These are phyloP conservation scores for Apiospora phragmitis DNA, from an alignment of 2,329 filamentous ascomycete genomes.

Conservation along the genomic window DNA sequence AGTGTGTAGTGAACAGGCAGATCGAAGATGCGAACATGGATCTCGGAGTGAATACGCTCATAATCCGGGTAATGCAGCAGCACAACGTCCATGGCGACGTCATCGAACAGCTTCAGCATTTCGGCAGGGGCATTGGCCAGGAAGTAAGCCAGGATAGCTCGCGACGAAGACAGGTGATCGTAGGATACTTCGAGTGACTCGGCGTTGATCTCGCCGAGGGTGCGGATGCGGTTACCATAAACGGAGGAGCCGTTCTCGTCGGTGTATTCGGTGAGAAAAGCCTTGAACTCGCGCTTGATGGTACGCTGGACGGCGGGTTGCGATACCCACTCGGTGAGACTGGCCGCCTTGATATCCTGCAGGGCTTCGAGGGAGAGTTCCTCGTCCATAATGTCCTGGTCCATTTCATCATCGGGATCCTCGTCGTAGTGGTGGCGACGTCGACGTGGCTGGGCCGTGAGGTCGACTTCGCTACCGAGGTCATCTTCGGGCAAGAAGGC, in stretches of 20 bases:
- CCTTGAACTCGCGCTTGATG: constrained; percentile 95
- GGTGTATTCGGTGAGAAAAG: constrained; percentile 93
- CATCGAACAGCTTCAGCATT: constrained; percentile 92
- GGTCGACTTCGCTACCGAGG: constrained; percentile 81
- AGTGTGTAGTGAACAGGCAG: constrained; percentile 93
- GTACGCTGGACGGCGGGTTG: constrained; percentile 87
- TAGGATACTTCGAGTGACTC: constrained; percentile 97
- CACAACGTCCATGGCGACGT: constrained; percentile 95
- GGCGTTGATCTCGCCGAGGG: constrained; percentile 94
- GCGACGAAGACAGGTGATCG: constrained; percentile 84
- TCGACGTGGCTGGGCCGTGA: constrained; percentile 82
- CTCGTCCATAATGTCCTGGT: constrained; percentile 91
- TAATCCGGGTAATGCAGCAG: constrained; percentile 97
- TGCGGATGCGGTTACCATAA: constrained; percentile 91
- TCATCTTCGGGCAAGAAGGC: constrained; percentile 76
- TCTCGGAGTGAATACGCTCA: constrained; percentile 94
- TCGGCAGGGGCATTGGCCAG: constrained; percentile 94
- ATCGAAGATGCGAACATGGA: constrained; percentile 95
- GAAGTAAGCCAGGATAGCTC: constrained; percentile 94
- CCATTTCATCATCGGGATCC: constrained; percentile 89
- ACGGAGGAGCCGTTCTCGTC: constrained; percentile 88
- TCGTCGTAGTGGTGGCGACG: constrained; percentile 92
- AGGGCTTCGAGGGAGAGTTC: constrained; percentile 90
- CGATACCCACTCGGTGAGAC: constrained; percentile 92
- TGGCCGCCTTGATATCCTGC: constrained; percentile 89